Conservation (phyloP, 768 basidiomycete genomes). For the Pisolithus microcarpus region DNA sequence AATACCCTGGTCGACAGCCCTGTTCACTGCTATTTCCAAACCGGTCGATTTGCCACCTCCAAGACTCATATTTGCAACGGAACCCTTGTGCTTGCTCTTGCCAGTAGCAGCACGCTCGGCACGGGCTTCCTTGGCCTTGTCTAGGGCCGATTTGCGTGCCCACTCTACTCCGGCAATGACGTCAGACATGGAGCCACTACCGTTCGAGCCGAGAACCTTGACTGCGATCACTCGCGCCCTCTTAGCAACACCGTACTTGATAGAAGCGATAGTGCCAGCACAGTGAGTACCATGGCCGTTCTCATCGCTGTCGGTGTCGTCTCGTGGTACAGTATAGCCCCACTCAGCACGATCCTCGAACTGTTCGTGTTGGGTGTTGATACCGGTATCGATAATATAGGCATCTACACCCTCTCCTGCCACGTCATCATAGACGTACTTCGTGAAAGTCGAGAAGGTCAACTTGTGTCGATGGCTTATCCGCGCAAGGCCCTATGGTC, state of each 20-base stretch:
- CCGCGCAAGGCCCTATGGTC: constrained; percentile 80
- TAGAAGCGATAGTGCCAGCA: constrained; percentile 92
- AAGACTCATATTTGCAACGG: constrained; percentile 95
- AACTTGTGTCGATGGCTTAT: constrained; percentile 82
- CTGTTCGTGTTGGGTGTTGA: constrained; percentile 78
- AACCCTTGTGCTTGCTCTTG: constrained; percentile 83
- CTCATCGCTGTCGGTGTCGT: constrained; percentile 82
- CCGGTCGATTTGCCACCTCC: constrained; percentile 89
- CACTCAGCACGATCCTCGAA: constrained; percentile 86
- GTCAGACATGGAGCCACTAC: constrained; percentile 91
- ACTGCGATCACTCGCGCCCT: constrained; percentile 82
- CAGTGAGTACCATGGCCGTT: constrained; percentile 97
- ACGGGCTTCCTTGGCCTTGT: constrained; percentile 53
- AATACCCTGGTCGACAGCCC: constrained; percentile 74
- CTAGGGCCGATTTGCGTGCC: constrained; percentile 50
- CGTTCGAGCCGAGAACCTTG: constrained; percentile 91
- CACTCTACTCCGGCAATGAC: constrained; percentile 84
- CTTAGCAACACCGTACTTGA: constrained; percentile 95
- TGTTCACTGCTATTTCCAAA: constrained; percentile 80
- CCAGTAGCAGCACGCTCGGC: constrained; percentile 67
- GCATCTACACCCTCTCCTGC: constrained; percentile 96
- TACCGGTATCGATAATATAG: constrained; percentile 82
- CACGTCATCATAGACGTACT: constrained; percentile 60
- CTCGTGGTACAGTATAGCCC: constrained; percentile 86
- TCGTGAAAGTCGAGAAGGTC: constrained; percentile 72